Conservation (phyloP, 2,329 filamentous ascomycete genomes). For the Aspergillus hortae region DNA sequence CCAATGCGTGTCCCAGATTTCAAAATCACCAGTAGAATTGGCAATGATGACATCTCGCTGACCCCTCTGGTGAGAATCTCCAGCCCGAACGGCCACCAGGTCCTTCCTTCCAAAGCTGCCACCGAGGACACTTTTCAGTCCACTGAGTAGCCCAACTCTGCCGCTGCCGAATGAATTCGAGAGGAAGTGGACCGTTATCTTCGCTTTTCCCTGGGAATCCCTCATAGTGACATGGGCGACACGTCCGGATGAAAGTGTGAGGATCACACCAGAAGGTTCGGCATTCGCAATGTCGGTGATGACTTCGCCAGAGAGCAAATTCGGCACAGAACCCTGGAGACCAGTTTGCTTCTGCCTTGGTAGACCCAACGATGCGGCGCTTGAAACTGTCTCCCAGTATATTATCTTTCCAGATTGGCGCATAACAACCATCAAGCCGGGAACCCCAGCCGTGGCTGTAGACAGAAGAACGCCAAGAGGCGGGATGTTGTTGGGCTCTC, state of each 20-base stretch:
- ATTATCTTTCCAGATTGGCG: constrained; percentile 79
- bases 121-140: constrained; percentile 71
- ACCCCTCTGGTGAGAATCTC: constrained; percentile 67
- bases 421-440: constrained; percentile 82
- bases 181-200: constrained; percentile 74
- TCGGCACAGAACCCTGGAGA: constrained; percentile 69
- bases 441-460: constrained; percentile 72
- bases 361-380: constrained; percentile 76
- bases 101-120: constrained; percentile 69
- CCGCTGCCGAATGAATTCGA: constrained; percentile 56
- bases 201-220: constrained; percentile 81
- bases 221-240: constrained; percentile 81
- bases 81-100: constrained; percentile 74
- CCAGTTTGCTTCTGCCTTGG: constrained; percentile 78
- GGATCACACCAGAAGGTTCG: constrained; percentile 81
- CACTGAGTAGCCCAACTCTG: constrained; percentile 66
- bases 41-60: constrained; percentile 81
- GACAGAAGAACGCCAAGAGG: constrained; percentile 82
- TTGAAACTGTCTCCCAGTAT: constrained; percentile 95
- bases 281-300: constrained; percentile 76
- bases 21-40: constrained; percentile 72
- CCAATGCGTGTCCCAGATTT: constrained; percentile 85
- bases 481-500: constrained; percentile 64
- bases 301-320: constrained; percentile 73
- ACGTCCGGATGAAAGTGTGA: constrained; percentile 80